Conservation (phyloP, 2,329 filamentous ascomycete species). For the Ramularia collo-cygni region DNA sequence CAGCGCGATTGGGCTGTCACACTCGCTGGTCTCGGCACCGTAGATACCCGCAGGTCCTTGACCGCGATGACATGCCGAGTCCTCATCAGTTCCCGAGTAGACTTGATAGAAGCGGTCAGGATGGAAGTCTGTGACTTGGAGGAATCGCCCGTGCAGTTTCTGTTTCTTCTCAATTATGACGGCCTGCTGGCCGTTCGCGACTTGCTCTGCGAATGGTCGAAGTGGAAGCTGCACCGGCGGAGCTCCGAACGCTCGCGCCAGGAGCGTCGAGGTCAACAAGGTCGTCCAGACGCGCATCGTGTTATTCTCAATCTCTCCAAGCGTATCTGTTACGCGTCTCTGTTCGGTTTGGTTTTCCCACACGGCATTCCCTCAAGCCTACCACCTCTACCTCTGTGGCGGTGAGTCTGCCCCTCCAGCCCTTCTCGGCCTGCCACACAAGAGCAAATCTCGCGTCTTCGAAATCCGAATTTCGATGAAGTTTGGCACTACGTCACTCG, state of each 20-base stretch:
- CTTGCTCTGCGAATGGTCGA: not conserved
- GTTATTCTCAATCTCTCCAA: too few relatives aligned
- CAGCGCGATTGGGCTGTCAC: conserved; percentile 74
- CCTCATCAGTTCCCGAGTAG: conserved; percentile 63
- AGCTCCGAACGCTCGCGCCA: conserved; percentile 11
- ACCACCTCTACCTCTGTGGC: too few relatives aligned
- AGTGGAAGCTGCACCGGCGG: conserved; percentile 16
- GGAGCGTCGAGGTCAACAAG: conserved; percentile 6
- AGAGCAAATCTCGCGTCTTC: too few relatives aligned
- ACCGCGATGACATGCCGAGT: conserved; percentile 70
- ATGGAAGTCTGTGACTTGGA: conserved; percentile 88
- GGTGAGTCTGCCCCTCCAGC: too few relatives aligned
- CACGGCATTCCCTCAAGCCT: too few relatives aligned
- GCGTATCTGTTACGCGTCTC: too few relatives aligned
- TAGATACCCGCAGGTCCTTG: conserved; percentile 71
- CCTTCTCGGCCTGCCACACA: too few relatives aligned
- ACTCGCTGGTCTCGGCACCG: conserved; percentile 79
- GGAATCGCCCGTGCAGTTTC: conserved; percentile 58
- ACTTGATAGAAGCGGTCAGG: conserved; percentile 81
- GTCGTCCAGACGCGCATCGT: not conserved
- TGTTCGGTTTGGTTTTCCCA: too few relatives aligned
- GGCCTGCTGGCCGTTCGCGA: not conserved
- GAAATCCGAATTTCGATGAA: too few relatives aligned
- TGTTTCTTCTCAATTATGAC: conserved; percentile 13
- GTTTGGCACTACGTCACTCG: too few relatives aligned